These are phyloP conservation scores for Eragrostis tef DNA, from an alignment of 202 grass and related monocot genomes.

Conservation along the genomic window DNA sequence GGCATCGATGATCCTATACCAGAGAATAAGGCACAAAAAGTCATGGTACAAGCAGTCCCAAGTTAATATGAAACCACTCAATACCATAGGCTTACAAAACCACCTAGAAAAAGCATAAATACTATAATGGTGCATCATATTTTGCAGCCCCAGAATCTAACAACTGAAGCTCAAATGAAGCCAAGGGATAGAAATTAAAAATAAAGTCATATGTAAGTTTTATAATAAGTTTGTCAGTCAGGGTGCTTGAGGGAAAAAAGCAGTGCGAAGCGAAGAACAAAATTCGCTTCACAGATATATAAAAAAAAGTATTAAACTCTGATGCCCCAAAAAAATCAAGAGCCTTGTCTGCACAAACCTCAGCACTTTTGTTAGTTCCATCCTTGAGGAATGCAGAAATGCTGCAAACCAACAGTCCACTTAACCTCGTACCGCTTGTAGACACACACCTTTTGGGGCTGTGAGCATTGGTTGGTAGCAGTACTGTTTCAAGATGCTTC, in stretches of 20 bases:
- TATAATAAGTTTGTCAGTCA: not conserved
- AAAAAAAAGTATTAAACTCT: not conserved
- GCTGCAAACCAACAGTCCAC: not conserved
- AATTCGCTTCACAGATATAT: not conserved
- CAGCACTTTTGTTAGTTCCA: not conserved
- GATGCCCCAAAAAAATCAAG: slow-evolving; percentile 10
- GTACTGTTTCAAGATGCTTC: slow-evolving; percentile 12
- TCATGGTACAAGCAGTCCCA: not conserved
- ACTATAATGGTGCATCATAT: not conserved
- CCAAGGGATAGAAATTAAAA: slow-evolving; percentile 3
- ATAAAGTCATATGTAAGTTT: not conserved
- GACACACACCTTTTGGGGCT: not conserved
- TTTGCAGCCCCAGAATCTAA: slow-evolving; percentile 8
- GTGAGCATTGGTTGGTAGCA: not conserved
- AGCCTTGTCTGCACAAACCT: not conserved
- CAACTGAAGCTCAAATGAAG: slow-evolving; percentile 11
- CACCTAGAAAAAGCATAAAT: not conserved
- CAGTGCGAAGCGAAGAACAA: not conserved
- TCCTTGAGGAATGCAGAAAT: not conserved
- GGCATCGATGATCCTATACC: not conserved
- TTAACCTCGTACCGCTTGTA: not conserved
- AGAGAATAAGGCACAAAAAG: not conserved
- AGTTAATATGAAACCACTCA: slow-evolving; percentile 1
- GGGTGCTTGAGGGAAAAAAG: not conserved
- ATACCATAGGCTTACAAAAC: not conserved